These are phyloP conservation scores for Ochetophila trinervis DNA, from an alignment of 306 rosid species.

Conservation along the genomic window DNA sequence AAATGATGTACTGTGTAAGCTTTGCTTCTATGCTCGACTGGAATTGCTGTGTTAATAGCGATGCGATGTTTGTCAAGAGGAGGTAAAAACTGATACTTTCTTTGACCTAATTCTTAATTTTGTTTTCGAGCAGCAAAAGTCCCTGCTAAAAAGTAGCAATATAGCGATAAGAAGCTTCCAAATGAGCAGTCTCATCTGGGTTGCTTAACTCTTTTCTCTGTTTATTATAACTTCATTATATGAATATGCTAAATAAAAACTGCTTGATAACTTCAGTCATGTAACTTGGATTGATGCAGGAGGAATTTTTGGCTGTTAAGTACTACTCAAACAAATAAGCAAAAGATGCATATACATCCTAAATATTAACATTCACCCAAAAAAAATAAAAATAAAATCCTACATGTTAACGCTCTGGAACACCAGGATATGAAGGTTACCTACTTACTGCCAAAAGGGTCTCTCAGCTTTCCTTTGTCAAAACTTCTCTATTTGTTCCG, in stretches of 20 bases:
- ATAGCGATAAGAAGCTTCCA: constrained; percentile 65
- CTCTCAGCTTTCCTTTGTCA: too few species aligned
- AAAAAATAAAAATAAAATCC: too few species aligned
- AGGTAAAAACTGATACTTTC: too few species aligned
- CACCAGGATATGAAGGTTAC: too few species aligned
- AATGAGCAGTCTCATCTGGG: constrained; percentile 88
- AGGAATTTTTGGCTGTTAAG: constrained; percentile 62
- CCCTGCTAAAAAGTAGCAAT: constrained; percentile 71
- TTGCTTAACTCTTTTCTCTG: constrained; percentile 31
- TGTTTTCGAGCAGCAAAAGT: constrained; percentile 75
- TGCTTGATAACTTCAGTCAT: neutral
- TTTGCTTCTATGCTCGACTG: too few species aligned
- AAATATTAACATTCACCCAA: too few species aligned
- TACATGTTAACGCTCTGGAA: too few species aligned
- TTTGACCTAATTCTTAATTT: neutral
- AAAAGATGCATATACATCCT: constrained; percentile 87
- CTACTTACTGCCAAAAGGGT: too few species aligned
- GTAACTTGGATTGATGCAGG: constrained; percentile 50
- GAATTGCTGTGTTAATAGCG: too few species aligned
- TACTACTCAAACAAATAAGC: constrained; percentile 73
- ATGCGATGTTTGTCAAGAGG: too few species aligned
- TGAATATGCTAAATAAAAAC: neutral
- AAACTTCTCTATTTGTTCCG: too few species aligned
- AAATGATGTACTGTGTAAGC: too few species aligned
- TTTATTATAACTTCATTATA: constrained; percentile 16